Conservation (phyloP, 306 rosid species). For the Rubus parviflorus region DNA sequence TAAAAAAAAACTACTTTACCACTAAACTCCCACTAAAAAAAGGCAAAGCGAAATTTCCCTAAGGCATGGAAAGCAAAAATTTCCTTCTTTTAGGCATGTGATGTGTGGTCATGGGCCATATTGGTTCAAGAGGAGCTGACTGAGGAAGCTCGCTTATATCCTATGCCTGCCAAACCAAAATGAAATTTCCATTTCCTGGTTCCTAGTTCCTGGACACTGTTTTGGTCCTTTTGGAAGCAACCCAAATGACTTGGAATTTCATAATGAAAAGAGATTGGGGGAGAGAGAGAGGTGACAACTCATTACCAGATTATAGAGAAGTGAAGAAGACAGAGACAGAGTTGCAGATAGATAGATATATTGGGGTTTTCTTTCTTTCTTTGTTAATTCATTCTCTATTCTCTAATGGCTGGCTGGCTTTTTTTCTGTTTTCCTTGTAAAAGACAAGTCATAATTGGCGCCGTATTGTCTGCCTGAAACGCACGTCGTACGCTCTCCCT, state of each 20-base stretch:
- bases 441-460: slow-evolving; percentile 25
- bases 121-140: background rate
- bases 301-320: background rate
- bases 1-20: background rate
- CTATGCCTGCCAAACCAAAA: background rate
- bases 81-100: background rate
- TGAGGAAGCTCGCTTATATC: background rate
- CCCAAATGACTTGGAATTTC: background rate
- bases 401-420: background rate
- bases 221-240: slow-evolving; percentile 4
- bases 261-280: background rate
- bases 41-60: slow-evolving; percentile 2
- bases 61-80: background rate
- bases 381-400: background rate
- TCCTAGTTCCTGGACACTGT: background rate
- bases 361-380: background rate
- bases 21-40: background rate
- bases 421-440: background rate
- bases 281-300: slow-evolving; percentile 6
- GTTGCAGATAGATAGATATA: background rate
- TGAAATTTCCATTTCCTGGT: slow-evolving; percentile 15
- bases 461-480: slow-evolving; percentile 47
- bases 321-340: background rate
- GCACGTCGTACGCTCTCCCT: slow-evolving; percentile 46
- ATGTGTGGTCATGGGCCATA: background rate